Evolutionary conservation across 768 basidiomycete species (phyloP).

Genomic region (Leccinum obscurum): DNA sequence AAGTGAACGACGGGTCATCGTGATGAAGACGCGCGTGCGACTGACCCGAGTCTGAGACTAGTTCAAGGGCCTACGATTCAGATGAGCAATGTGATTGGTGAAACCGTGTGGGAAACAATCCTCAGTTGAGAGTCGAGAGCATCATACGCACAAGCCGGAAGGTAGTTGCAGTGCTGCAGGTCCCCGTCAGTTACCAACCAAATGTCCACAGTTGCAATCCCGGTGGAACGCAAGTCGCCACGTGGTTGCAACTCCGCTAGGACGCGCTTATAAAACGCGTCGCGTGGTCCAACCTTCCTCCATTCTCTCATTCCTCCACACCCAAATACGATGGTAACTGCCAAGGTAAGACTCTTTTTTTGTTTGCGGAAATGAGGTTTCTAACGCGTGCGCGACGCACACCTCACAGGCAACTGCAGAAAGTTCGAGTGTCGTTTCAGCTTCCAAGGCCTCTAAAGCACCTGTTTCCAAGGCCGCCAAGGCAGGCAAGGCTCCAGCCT

Average conservation of each 20-base stretch:
- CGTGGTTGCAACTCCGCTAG: conserved; percentile 15
- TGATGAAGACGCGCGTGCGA: too few relatives aligned
- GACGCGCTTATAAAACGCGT: conserved; percentile 22
- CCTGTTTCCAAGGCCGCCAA: conserved; percentile 49
- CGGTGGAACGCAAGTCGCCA: background rate
- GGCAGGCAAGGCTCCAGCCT: conserved; percentile 53
- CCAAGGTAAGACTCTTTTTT: background rate
- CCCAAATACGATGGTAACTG: conserved; percentile 1
- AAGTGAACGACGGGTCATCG: too few relatives aligned
- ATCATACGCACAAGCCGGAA: too few relatives aligned
- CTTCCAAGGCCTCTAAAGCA: conserved; percentile 32
- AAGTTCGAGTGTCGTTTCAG: conserved; percentile 20
- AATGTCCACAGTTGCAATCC: too few relatives aligned
- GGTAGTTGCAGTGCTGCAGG: too few relatives aligned
- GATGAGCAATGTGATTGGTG: too few relatives aligned
- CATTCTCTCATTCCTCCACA: too few relatives aligned
- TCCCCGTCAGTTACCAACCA: too few relatives aligned
- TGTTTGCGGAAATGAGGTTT: background rate
- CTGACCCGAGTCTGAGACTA: too few relatives aligned
- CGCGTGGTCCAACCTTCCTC: background rate
- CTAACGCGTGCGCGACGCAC: background rate
- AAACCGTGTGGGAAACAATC: too few relatives aligned
- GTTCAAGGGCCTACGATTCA: too few relatives aligned
- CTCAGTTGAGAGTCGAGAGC: too few relatives aligned
- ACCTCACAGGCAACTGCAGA: background rate